A percentile compares a stretch with the other conserved stretches of the same genome.
These are phyloP conservation scores for Phytophthora chlamydospora DNA, from an alignment of 352 stramenopile species.

Conservation along the genomic window DNA sequence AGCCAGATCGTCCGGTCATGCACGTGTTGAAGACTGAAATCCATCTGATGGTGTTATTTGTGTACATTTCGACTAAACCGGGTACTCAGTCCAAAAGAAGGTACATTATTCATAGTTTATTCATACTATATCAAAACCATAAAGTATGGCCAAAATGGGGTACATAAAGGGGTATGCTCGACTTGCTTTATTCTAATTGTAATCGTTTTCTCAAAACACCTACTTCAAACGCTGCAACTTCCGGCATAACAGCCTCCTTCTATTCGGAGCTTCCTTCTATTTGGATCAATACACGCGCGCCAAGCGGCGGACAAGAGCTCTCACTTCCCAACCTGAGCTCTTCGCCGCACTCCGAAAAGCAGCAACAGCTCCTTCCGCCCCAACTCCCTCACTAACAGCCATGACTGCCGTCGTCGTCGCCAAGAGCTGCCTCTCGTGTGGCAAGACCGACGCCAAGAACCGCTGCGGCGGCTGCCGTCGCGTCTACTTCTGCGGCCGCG, in stretches of 20 bases:
- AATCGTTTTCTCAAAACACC: too few species aligned
- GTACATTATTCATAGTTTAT: too few species aligned
- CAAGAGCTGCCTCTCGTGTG: slow-evolving; percentile 56
- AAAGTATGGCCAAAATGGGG: too few species aligned
- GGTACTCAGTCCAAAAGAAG: too few species aligned
- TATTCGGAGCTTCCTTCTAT: slow-evolving; percentile 23
- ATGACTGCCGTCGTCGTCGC: slow-evolving; percentile 11
- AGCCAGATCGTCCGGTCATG: neutral
- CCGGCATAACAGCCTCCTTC: neutral
- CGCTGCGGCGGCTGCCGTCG: slow-evolving; percentile 72
- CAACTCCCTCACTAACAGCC: neutral
- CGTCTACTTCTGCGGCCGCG: slow-evolving; percentile 82
- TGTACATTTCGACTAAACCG: neutral
- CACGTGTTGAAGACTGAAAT: slow-evolving; percentile 10
- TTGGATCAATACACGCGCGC: slow-evolving; percentile 6
- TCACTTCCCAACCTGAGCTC: slow-evolving; percentile 37
- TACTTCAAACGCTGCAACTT: slow-evolving; percentile 2
- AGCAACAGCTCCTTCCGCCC: neutral
- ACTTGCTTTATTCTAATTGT: too few species aligned
- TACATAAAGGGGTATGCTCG: too few species aligned
- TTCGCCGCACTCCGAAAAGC: neutral
- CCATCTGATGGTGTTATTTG: slow-evolving; percentile 1
- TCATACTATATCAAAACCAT: too few species aligned
- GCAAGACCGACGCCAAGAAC: slow-evolving; percentile 54
- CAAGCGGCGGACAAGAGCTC: slow-evolving; percentile 13